phyloP scores from a whole-genome alignment of 805 yeast species.

The Metschnikowia drakensbergensis region DNA sequence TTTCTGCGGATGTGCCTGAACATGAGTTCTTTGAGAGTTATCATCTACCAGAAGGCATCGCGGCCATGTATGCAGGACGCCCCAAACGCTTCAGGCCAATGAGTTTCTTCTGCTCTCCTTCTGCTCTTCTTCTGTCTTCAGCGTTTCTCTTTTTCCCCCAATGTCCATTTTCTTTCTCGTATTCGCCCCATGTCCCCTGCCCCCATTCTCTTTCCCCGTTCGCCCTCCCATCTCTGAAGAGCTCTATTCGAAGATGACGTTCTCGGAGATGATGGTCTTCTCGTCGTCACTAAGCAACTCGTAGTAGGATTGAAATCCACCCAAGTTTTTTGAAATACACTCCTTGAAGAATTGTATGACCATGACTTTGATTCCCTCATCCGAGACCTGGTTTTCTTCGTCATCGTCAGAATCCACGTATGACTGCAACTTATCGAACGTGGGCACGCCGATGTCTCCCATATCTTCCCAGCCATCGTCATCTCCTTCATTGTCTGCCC shows the following conservation, averaged over 20 bases:
- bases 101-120: neutral
- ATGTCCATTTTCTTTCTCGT: neutral
- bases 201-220: no score
- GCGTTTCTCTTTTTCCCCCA: neutral
- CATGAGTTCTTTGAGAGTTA: conserved; percentile 3
- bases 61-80: neutral
- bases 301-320: conserved; percentile 52
- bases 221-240: no score
- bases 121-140: neutral
- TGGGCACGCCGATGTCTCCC: conserved; percentile 61
- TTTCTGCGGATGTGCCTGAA: conserved; percentile 3
- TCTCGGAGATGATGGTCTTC: conserved; percentile 49
- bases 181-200: no score
- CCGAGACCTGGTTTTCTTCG: conserved; percentile 28
- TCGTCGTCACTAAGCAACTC: conserved; percentile 49
- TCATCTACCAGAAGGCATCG: neutral
- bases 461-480: conserved; percentile 71
- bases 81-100: no score
- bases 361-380: conserved; percentile 36
- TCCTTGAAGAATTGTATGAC: conserved; percentile 54
- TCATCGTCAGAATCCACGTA: conserved; percentile 46
- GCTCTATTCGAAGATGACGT: conserved; percentile 32
- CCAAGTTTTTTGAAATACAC: conserved; percentile 46
- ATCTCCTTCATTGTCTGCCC: conserved; percentile 26
- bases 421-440: conserved; percentile 57